These are phyloP conservation scores for Sutorius australiensis DNA, from an alignment of 768 basidiomycete genomes.

Conservation along the genomic window DNA sequence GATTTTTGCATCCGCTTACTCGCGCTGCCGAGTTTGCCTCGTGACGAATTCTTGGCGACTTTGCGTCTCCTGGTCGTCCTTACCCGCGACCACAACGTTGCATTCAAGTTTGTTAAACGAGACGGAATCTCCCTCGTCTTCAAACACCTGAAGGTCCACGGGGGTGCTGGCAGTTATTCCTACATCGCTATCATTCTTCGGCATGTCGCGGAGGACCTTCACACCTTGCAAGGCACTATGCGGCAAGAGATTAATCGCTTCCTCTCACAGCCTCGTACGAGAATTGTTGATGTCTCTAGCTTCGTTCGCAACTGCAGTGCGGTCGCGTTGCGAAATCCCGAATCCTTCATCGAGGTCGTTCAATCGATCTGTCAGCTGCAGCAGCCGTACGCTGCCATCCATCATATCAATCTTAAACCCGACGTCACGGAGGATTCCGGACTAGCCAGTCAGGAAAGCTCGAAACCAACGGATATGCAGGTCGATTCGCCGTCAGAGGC, in stretches of 20 bases:
- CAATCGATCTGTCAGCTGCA: constrained; percentile 69
- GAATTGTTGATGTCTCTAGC: constrained; percentile 60
- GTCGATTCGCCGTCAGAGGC: constrained; percentile 40
- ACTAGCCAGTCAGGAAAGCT: constrained; percentile 8
- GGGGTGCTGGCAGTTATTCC: constrained; percentile 67
- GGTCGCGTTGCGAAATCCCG: constrained; percentile 77
- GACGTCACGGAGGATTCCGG: constrained; percentile 23
- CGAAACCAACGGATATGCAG: constrained; percentile 51
- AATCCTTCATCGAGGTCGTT: constrained; percentile 70
- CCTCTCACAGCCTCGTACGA: constrained; percentile 69
- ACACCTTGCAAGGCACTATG: constrained; percentile 67
- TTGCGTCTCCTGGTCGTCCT: constrained; percentile 82
- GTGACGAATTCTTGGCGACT: constrained; percentile 79
- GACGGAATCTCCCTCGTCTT: constrained; percentile 66
- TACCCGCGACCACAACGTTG: constrained; percentile 66
- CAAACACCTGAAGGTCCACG: constrained; percentile 55
- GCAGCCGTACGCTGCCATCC: constrained; percentile 53
- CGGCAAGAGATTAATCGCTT: constrained; percentile 78
- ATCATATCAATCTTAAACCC: constrained; percentile 57
- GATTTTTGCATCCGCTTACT: constrained; percentile 76
- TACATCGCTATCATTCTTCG: constrained; percentile 88
- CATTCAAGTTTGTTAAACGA: constrained; percentile 62
- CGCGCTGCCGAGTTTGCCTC: constrained; percentile 55
- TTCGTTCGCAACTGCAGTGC: constrained; percentile 76
- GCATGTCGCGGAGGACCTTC: constrained; percentile 80